Base-by-base conservation (phyloP, 2,329 filamentous ascomycete genomes). In the Colletotrichum echinochloae region DNA sequence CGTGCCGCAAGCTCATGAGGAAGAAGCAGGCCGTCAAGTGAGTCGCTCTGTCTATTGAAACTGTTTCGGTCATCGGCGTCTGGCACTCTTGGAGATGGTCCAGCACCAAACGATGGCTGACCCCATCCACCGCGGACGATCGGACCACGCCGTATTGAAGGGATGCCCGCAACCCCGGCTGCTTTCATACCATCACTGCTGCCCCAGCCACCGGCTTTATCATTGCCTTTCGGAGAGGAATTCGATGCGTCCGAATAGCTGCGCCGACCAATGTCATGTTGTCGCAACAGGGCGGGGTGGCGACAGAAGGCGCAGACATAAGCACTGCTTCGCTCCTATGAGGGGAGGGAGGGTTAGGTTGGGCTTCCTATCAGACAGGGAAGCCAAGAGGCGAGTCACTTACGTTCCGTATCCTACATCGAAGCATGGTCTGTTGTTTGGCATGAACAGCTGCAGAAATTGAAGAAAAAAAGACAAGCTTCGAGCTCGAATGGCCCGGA, bases 261-360 rank as follows among this genome's bases (percentile, higher is more conserved):
- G 37, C 70, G 72, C n/a, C 59, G 54, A 16, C 59, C 48, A 41
- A 55, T 23, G 28, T 51, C 41, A 59, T 26, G 60, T 35, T 64
- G 64, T 66, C 49, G 66, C 23, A 55, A 23, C 16, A 63, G 63
- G 57, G 68, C 57, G 48, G 64, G 66, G 64, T 78, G 77, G 70
- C 78, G 80, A 75, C 82, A 84, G 74, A 78, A 75, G 59, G 79
- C 76, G 79, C 82, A 84, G 60, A 84, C 77, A 75, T 82, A 83
- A 60, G 78, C 77, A 76, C 79, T 78, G 74, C 77, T 75, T 71
- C 77, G 80, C 74, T 79, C 77, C 82, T 83, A 62, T 26, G 16
- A 44, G 18, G 18, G 28, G 6, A 8, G 16, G 33, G 18, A 12
- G 28, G 6, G 6, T 28, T 35, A 37, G 9, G 20, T 18, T 35